Base-by-base conservation (phyloP, 306 rosid genomes). In the Lupinus albus region DNA sequence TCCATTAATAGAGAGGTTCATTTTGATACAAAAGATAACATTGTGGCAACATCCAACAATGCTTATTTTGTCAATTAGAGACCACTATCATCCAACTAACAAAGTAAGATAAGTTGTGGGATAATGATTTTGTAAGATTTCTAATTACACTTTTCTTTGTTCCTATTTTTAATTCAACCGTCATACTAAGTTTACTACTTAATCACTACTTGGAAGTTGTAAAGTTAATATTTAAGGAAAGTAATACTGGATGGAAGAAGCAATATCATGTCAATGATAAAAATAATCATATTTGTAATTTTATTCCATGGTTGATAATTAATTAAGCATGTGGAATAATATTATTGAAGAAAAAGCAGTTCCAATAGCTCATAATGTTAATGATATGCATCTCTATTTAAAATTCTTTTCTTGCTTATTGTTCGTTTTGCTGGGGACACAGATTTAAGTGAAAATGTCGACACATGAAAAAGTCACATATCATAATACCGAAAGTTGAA, bases 1-100 rank as follows among this genome's bases (percentile, higher is more conserved):
- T n/a, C n/a, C n/a, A n/a, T n/a, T n/a, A n/a, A 80, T 83, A 83
- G 78, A 78, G 68, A 62, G 64, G 76, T 73, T 78, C 59, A 80
- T 59, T 64, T 2, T 67, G 84, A 84, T 32, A 41, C 56, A 32
- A 25, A 50, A 76, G 52, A 62, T 67, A 77, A 83, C 82, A 77
- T 52, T 79, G 72, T 60, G 68, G 79, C 83, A 83, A 81, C 88
- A 79, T 77, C 75, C 50, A n/a, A n/a, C 45, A 42, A 28, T 74
- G 18, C 62, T 11, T 77, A 55, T 46, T 71, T 83, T 83, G 83
- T 80, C 80, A 42, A 52, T 50, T 53, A 20, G 20, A 80, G 20
- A 51, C 64, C 74, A 79, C 82, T 60, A 49, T 78, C 76, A 28
- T 53, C 74, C 75, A 68, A 72, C 75, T 64, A 35, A 49, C 18